Conservation (phyloP, 2,329 filamentous ascomycete genomes). For the Bertia moriformis region DNA sequence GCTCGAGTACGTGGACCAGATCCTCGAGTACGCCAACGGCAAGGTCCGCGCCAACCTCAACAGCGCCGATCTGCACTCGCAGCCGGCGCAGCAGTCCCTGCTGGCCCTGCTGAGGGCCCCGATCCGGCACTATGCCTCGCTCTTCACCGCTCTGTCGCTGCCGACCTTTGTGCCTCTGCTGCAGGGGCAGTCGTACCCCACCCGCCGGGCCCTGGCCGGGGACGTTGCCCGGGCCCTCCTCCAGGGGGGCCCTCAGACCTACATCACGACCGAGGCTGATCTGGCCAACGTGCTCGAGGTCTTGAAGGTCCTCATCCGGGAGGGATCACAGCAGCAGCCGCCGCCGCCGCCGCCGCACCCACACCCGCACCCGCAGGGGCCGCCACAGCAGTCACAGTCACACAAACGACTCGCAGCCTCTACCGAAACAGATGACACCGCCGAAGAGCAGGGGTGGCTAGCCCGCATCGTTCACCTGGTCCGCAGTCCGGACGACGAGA, state of each 20-base stretch:
- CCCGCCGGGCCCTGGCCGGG: constrained; percentile 75
- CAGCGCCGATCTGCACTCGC: constrained; percentile 86
- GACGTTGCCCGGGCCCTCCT: constrained; percentile 76
- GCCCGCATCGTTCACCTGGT: constrained; percentile 84
- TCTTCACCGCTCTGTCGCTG: constrained; percentile 89
- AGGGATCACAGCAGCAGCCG: constrained; percentile 74
- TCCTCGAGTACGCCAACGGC: constrained; percentile 72
- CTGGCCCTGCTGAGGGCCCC: constrained; percentile 82
- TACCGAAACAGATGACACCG: constrained; percentile 96
- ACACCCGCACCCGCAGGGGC: too few species aligned
- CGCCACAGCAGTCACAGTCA: too few species aligned
- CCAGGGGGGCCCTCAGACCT: constrained; percentile 65
- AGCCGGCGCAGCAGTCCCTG: constrained; percentile 74
- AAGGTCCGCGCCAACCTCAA: constrained; percentile 84
- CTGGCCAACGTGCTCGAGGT: constrained; percentile 81
- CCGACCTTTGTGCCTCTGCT: constrained; percentile 84
- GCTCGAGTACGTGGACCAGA: constrained; percentile 88
- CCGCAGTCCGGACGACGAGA: constrained; percentile 72
- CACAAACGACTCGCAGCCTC: too few species aligned
- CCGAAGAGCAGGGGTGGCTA: constrained; percentile 96
- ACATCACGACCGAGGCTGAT: constrained; percentile 63
- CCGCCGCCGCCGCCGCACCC: too few species aligned
- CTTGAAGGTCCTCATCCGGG: constrained; percentile 80
- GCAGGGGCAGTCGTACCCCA: constrained; percentile 84
- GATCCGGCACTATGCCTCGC: constrained; percentile 74